A percentile compares a stretch with the other conserved stretches of the same genome.
Conservation (phyloP, 176 grass and related monocot species). For the Zea luxurians region DNA sequence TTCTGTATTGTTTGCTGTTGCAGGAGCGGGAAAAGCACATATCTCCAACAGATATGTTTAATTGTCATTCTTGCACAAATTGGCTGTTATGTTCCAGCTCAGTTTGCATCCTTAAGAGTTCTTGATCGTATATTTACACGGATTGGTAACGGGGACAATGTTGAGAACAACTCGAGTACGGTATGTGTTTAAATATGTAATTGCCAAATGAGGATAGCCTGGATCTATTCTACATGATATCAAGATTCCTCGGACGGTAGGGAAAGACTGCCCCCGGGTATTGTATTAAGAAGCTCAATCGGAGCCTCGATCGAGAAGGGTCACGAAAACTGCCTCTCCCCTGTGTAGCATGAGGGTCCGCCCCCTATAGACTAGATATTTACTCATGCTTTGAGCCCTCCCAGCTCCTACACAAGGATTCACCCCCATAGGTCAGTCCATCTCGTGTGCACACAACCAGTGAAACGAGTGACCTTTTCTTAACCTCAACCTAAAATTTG, state of each 20-base stretch:
- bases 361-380: no score
- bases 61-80: slow-evolving; percentile 93
- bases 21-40: slow-evolving; percentile 99
- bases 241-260: neutral
- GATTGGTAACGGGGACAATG: slow-evolving; percentile 74
- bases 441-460: no score
- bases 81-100: slow-evolving; percentile 91
- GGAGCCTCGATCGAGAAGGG: no score
- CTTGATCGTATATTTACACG: slow-evolving; percentile 91
- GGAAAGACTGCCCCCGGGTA: no score
- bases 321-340: no score
- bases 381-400: no score
- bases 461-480: no score
- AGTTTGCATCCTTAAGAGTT: slow-evolving; percentile 87
- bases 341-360: no score
- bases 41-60: slow-evolving; percentile 97
- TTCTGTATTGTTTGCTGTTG: slow-evolving; percentile 34
- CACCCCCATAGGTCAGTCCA: no score
- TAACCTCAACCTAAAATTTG: no score
- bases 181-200: slow-evolving; percentile 49
- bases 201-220: neutral
- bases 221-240: slow-evolving; percentile 3
- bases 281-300: no score
- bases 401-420: no score
- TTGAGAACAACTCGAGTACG: slow-evolving; percentile 93